Base-by-base conservation (phyloP, 2,329 filamentous ascomycete species). In the Penicillium sp. region DNA sequence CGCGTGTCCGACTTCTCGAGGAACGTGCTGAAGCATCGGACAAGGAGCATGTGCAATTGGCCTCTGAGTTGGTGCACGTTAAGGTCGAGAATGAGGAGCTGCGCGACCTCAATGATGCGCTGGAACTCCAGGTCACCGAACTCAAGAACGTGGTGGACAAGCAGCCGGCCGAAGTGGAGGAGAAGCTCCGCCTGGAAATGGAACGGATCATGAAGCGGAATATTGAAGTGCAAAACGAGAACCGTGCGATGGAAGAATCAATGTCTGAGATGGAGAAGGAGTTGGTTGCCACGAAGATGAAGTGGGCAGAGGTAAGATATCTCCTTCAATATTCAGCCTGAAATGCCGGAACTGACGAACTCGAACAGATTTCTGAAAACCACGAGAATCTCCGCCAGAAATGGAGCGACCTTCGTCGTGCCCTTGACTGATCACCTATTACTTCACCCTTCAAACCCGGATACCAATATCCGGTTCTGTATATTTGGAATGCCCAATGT, bases 81-180 rank as follows among this genome's bases (percentile, higher is more conserved):
- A 97, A 97, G 73, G 90, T 99, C 5, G 88, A 96, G 68, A 97
- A 97, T 65, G 89, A 96, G 68, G 88, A 91, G 68, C 79, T 99
- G 38, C 85, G 85, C 44, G 94, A 99, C 66, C 84, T 91, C 72
- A 97, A 96, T 65, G 94, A 99, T 73, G 89, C 86, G 46, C 78
- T 97, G 61, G 89, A 86, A 69, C 86, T 88, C 10, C 91, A 97
- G 71, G 91, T 96, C 21, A 83, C 84, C 52, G 92, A 97, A 74
- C 79, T 99, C 55, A 87, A 90, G 67, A 84, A 86, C 45, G 87
- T 97, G 37, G 91, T 97, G 31, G 90, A 97, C 69, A 88, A 86
- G 64, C 94, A 97, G 74, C 91, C 93, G 0, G 85, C 85, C 40
- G 91, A 97, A 72, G 86, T 97, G 6, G 94, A 99, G 71, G 83